phyloP scores from a whole-genome alignment of 345 rosid genomes.

The Excoecaria cochinchinensis region DNA sequence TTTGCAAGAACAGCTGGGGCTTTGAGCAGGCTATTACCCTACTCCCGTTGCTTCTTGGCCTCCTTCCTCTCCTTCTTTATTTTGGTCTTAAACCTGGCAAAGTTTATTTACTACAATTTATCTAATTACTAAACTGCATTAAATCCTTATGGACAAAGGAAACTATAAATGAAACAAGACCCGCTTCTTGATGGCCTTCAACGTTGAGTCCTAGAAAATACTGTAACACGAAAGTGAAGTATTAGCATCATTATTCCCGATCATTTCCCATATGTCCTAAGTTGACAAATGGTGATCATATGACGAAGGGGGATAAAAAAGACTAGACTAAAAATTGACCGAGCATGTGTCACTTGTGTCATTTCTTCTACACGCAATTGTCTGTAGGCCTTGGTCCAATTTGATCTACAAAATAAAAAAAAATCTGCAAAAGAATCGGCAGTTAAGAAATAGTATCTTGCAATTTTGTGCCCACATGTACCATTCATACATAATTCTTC shows the following conservation, averaged over 20 bases:
- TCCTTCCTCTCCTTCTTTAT: constrained; percentile 38
- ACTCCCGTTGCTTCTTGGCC: constrained; percentile 43
- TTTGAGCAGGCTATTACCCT: constrained; percentile 49
- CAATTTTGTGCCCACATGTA: neutral
- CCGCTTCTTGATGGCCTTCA: constrained; percentile 77
- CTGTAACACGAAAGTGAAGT: neutral
- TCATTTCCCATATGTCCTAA: no score
- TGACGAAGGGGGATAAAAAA: neutral
- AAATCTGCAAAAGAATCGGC: constrained; percentile 48
- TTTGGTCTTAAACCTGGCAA: constrained; percentile 26
- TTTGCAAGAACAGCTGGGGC: constrained; percentile 39
- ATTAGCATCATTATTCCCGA: no score
- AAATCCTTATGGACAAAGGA: no score
- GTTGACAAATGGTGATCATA: neutral
- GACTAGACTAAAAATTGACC: neutral
- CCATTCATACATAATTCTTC: no score
- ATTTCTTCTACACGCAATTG: constrained; percentile 80
- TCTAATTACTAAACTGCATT: no score
- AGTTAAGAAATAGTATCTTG: neutral
- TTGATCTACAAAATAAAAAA: constrained; percentile 82
- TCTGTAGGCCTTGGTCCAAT: constrained; percentile 93
- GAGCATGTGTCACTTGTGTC: constrained; percentile 60
- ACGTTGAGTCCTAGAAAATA: constrained; percentile 61
- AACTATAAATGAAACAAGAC: neutral
- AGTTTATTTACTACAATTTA: no score